Evolutionary conservation across 371 early-diverging fungal species (phyloP), one percentile per base, ranked within the genome.

Genomic region (Chytridiales sp.): DNA sequence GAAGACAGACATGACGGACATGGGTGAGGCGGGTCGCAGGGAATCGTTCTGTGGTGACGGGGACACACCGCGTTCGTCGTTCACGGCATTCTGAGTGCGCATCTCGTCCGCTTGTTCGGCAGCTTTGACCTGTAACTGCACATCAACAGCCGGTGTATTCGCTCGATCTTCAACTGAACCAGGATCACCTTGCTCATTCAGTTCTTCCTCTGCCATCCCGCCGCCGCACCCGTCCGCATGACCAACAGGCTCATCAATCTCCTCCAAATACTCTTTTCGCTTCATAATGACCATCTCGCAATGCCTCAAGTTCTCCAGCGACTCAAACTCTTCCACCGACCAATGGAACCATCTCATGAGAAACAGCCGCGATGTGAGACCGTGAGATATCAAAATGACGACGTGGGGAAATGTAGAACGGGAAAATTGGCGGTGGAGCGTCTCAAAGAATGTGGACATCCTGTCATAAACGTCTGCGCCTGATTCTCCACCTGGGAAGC

Each of bases 381-480:
- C 67, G 50, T 66, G 67, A n/a, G 48, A 40, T 3, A 66, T 56
- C 15, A 66, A 27, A 3, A 66, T 57, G 35, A 62, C 31, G 19
- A 63, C 62, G 9, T 19, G 31, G 17, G 67, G 67, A 31, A 66
- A 66, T 21, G 56, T 48, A 13, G 43, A 38, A 8, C 57, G 19
- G 21, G 27, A 41, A 32, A 66, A 66, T 21, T 61, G 62, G 13
- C 67, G 66, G 29, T 66, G 67, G 19, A 66, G 47, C 15, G 59
- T 66, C 11, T 64, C 56, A 21, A 56, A 26, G 39, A 65, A 66
- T 29, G 66, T 66, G 17, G 66, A 66, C 36, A 66, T 51, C 3
- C 65, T 30, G 35, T 66, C 67, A 38, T 66, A 66, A 34, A 66
- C 67, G 31, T 66, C 67, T 26, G 63, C 62, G 31, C 67, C 67